Percentiles rank a stretch among this genome's conserved stretches.
Conservation (phyloP, 2,329 filamentous ascomycete genomes). For the Trichoderma aggressivum region DNA sequence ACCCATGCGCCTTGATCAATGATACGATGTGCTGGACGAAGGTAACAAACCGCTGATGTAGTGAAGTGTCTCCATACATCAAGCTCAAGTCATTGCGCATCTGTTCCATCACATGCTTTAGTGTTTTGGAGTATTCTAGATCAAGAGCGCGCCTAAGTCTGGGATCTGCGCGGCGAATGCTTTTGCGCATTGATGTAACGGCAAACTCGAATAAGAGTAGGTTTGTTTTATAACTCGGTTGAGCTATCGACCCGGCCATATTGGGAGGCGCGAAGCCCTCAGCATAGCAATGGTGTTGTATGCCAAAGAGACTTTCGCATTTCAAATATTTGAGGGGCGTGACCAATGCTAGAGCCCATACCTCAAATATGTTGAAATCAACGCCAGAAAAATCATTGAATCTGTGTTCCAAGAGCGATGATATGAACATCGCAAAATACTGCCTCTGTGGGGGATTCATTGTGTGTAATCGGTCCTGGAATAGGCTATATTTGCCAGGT, state of each 20-base stretch:
- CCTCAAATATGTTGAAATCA: conserved; percentile 43
- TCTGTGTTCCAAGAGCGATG: conserved; percentile 45
- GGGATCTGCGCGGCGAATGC: conserved; percentile 40
- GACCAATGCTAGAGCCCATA: conserved; percentile 53
- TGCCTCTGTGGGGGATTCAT: conserved; percentile 41
- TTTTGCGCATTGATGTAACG: conserved; percentile 49
- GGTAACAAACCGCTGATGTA: conserved; percentile 46
- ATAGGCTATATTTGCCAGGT: conserved; percentile 48
- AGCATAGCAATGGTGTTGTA: conserved; percentile 41
- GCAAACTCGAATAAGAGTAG: conserved; percentile 48
- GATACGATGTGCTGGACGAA: conserved; percentile 53
- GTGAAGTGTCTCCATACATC: conserved; percentile 34
- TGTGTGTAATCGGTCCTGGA: conserved; percentile 40
- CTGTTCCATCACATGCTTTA: conserved; percentile 51
- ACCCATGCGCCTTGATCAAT: conserved; percentile 52
- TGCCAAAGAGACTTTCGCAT: conserved; percentile 50
- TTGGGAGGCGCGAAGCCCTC: conserved; percentile 44
- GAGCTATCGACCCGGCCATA: conserved; percentile 34
- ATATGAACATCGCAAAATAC: conserved; percentile 50
- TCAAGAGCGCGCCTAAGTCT: conserved; percentile 36
- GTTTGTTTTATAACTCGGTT: conserved; percentile 48
- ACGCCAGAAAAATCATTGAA: conserved; percentile 47
- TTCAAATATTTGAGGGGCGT: conserved; percentile 46
- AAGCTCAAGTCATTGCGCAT: conserved; percentile 49
- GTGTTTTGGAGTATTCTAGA: conserved; percentile 40